Conservation (phyloP, 768 basidiomycete genomes). For the Termitomyces heimii region DNA sequence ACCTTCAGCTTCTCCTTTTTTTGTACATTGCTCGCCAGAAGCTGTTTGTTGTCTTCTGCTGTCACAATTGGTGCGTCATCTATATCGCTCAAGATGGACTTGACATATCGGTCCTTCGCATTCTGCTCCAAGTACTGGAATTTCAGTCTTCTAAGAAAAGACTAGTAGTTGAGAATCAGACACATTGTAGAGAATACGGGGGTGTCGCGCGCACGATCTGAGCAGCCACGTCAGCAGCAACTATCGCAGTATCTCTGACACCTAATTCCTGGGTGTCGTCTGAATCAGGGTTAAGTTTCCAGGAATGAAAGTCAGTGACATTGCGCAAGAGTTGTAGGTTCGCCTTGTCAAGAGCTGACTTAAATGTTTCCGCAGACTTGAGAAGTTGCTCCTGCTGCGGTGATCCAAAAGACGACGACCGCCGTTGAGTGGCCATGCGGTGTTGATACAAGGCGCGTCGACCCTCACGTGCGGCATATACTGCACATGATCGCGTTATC, state of each 20-base stretch:
- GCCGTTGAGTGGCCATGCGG: slow-evolving; percentile 1
- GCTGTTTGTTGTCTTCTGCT: slow-evolving; percentile 70
- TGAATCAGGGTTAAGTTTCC: slow-evolving; percentile 27
- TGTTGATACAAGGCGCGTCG: slow-evolving; percentile 4
- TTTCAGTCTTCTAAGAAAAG: slow-evolving; percentile 76
- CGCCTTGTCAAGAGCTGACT: slow-evolving; percentile 26
- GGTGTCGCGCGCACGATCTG: slow-evolving; percentile 44
- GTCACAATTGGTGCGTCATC: slow-evolving; percentile 80
- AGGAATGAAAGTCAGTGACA: slow-evolving; percentile 28
- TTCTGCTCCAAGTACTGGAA: slow-evolving; percentile 89
- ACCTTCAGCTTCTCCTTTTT: slow-evolving; percentile 67
- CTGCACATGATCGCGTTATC: slow-evolving; percentile 1
- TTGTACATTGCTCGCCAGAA: slow-evolving; percentile 52
- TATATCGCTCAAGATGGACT: slow-evolving; percentile 78
- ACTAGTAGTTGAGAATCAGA: slow-evolving; percentile 27
- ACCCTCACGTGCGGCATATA: neutral
- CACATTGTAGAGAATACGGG: neutral
- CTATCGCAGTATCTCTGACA: slow-evolving; percentile 47
- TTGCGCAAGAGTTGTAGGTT: slow-evolving; percentile 33
- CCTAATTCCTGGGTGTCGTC: slow-evolving; percentile 28
- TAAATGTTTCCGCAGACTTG: slow-evolving; percentile 26
- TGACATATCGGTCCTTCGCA: slow-evolving; percentile 85
- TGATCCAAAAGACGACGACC: slow-evolving; percentile 12
- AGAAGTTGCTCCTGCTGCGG: slow-evolving; percentile 29
- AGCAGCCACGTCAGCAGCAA: slow-evolving; percentile 51